These are phyloP conservation scores for Fusarium clavum DNA, from an alignment of 2,329 filamentous ascomycete genomes.

Conservation along the genomic window DNA sequence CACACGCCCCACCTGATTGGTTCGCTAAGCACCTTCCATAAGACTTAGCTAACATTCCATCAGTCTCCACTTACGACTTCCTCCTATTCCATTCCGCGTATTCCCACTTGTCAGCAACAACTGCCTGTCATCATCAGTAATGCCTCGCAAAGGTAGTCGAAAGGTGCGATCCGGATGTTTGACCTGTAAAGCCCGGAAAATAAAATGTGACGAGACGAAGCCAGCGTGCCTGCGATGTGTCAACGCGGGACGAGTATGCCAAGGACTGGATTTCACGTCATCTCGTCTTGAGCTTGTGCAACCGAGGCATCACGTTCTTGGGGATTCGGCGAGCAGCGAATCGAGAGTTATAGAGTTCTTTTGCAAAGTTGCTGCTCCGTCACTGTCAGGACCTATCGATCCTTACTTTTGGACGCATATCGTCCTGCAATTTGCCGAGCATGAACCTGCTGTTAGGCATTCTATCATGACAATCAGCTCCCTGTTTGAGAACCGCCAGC, in stretches of 20 bases:
- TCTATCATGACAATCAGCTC: constrained; percentile 26
- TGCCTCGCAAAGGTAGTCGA: constrained; percentile 18
- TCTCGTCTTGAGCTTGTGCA: constrained; percentile 5
- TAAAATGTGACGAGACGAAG: constrained; percentile 17
- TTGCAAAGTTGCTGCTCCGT: constrained; percentile 24
- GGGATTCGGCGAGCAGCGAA: background rate
- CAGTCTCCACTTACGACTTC: background rate
- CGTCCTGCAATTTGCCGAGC: constrained; percentile 32
- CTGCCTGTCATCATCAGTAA: background rate
- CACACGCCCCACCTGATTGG: background rate
- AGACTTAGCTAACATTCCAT: background rate
- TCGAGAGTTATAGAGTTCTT: constrained; percentile 26
- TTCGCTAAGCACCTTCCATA: background rate
- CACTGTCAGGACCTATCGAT: constrained; percentile 27
- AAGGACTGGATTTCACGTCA: background rate
- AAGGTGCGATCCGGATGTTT: constrained; percentile 21
- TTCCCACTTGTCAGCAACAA: background rate
- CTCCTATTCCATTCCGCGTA: background rate
- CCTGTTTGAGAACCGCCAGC: constrained; percentile 5
- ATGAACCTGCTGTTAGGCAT: constrained; percentile 27
- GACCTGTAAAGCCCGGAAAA: constrained; percentile 20
- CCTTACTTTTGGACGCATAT: constrained; percentile 37
- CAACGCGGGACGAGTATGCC: constrained; percentile 2
- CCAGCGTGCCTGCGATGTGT: constrained; percentile 14
- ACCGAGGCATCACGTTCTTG: constrained; percentile 2